phyloP scores from a whole-genome alignment of 2,329 filamentous ascomycete species.

The Cordyceps farinosa region DNA sequence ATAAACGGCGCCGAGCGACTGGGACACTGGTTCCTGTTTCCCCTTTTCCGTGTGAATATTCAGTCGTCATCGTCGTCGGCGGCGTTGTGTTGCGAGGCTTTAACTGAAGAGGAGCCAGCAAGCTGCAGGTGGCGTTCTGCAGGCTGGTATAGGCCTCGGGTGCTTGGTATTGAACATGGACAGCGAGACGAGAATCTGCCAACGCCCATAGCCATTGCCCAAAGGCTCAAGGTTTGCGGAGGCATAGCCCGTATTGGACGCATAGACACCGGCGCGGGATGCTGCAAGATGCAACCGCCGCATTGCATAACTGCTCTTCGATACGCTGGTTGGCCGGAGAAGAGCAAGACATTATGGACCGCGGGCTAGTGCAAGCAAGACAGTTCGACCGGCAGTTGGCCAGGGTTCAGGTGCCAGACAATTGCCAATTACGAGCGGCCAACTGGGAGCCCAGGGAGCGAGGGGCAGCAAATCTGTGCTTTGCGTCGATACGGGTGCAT shows the following conservation, averaged over 20 bases:
- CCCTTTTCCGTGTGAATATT: not conserved
- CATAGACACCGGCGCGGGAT: not conserved
- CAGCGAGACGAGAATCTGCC: not conserved
- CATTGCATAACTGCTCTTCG: not conserved
- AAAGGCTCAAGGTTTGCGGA: not conserved
- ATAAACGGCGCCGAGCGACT: not conserved
- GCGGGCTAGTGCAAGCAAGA: not conserved
- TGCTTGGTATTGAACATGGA: not conserved
- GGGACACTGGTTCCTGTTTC: too few relatives aligned
- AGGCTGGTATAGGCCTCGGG: not conserved
- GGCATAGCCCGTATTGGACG: not conserved
- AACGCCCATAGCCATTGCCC: not conserved
- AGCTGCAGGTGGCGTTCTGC: not conserved
- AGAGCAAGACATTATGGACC: not conserved
- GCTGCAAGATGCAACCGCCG: not conserved
- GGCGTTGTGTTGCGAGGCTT: not conserved
- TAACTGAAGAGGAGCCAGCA: not conserved
- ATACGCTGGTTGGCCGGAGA: not conserved
- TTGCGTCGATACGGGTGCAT: not conserved
- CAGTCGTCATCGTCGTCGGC: not conserved
- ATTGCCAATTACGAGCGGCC: not conserved
- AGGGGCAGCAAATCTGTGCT: not conserved
- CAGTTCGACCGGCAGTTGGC: constrained; percentile 2
- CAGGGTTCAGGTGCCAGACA: not conserved
- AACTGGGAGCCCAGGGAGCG: not conserved